These are phyloP conservation scores for Hura crepitans DNA, from an alignment of 441 rosid genomes.

Conservation along the genomic window DNA sequence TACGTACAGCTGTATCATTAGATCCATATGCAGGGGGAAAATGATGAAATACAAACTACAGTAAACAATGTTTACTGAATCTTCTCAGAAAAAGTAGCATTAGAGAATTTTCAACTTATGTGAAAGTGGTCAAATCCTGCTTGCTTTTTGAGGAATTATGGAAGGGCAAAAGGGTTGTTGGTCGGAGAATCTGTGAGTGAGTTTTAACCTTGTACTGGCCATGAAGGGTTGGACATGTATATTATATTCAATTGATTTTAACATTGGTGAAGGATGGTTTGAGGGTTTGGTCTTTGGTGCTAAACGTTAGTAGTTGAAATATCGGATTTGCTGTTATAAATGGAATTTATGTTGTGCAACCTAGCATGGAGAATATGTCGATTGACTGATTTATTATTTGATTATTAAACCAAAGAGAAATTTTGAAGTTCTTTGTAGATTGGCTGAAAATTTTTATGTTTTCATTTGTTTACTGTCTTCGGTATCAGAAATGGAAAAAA, in stretches of 20 bases:
- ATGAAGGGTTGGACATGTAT: not conserved
- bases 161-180: not conserved
- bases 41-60: not conserved
- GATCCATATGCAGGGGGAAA: slow-evolving; percentile 1
- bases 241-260: not conserved
- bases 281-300: not conserved
- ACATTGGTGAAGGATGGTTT: not conserved
- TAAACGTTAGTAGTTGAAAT: too few species aligned
- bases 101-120: not conserved
- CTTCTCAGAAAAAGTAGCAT: not conserved
- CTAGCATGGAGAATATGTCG: too few species aligned
- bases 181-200: not conserved
- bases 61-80: not conserved
- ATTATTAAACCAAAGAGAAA: too few species aligned
- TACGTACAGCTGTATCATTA: not conserved
- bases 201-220: not conserved
- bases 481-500: too few species aligned
- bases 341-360: too few species aligned
- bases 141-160: not conserved
- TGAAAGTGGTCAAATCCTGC: not conserved
- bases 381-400: too few species aligned
- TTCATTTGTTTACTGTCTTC: too few species aligned
- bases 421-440: too few species aligned
- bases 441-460: not conserved
- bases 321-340: too few species aligned